These are phyloP conservation scores for Hypomyces rosellus DNA, from an alignment of 2,329 filamentous ascomycete genomes.

Conservation along the genomic window DNA sequence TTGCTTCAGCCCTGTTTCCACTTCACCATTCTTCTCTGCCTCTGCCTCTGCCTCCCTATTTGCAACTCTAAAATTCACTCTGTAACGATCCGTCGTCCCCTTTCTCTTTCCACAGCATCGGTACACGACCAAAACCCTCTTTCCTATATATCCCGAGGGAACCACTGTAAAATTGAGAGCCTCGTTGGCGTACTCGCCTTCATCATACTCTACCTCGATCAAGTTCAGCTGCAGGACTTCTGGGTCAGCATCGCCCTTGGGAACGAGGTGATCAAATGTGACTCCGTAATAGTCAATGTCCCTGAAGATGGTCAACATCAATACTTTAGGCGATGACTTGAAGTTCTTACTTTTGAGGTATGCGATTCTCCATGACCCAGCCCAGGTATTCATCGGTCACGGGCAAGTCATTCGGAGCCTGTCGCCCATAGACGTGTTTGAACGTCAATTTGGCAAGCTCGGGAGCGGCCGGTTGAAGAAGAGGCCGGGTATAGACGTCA, in stretches of 20 bases:
- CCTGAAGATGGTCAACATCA: slow-evolving; percentile 2
- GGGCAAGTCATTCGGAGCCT: background rate
- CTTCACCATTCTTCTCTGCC: too few species aligned
- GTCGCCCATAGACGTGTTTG: background rate
- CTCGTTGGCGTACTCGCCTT: slow-evolving; percentile 28
- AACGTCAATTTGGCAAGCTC: background rate
- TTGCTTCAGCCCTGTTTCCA: too few species aligned
- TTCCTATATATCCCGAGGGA: slow-evolving; percentile 30
- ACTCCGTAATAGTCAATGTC: slow-evolving; percentile 32
- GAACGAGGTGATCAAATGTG: slow-evolving; percentile 35
- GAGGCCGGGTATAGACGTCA: background rate
- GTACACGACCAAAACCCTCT: slow-evolving; percentile 34
- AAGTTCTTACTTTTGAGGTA: background rate
- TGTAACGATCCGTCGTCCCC: background rate
- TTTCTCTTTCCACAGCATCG: slow-evolving; percentile 29
- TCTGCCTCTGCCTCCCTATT: too few species aligned
- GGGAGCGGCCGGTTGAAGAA: slow-evolving; percentile 12
- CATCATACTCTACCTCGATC: slow-evolving; percentile 30
- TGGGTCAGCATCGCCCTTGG: slow-evolving; percentile 27
- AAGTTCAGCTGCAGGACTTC: slow-evolving; percentile 38
- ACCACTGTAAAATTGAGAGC: slow-evolving; percentile 29
- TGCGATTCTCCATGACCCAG: background rate
- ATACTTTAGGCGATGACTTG: background rate
- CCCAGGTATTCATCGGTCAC: slow-evolving; percentile 3
- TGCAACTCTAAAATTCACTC: background rate